Base-by-base conservation (phyloP, 257 asterid species). In the Fraxinus cuspidata region DNA sequence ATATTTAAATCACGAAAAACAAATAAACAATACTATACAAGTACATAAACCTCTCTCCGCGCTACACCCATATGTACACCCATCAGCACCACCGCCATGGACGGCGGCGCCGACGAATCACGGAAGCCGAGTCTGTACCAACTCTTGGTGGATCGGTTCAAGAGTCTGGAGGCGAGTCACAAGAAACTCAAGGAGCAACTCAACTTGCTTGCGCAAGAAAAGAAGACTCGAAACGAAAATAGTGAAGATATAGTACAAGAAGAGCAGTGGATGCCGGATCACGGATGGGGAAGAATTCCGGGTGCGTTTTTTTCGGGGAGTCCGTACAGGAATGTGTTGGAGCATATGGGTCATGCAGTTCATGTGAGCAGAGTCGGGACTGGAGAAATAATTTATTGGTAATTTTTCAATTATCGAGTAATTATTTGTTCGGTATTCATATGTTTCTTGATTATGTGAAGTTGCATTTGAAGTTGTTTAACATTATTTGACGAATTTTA, bases 261-360 rank as follows among this genome's bases (percentile, higher is more conserved):
- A 29, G 74, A 70, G 23, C 80, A 28, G 56, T 74, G 51, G 74
- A 15, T 53, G 70, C 44, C 79, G 27, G 86, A 81, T 81, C 71
- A 87, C 7, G 81, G 83, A 19, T 84, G 89, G 92, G 86, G 74
- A 0, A 49, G 40, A 31, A 23, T 90, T 19, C 81, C 84, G 10
- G 88, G 91, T 11, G 72, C 80, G 4, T 84, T 70, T 72, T 83
- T 63, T 34, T 19, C 66, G 0, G 87, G 83, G 27, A 78, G 83
- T 64, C 96, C 92, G 66, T 79, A 86, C 86, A 76, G 65, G 76
- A 86, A 74, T 70, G 86, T 86, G 83, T 60, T 91, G 88, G 86
- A 85, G 31, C 68, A 79, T 81, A 79, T 91, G 88, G 96, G 94
- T 73, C 94, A 89, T 86, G 96, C 92, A 70, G 78, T 91, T 73